These are phyloP conservation scores for Magnolia officinalis DNA, from an alignment of 164 flowering plant genomes.

Conservation along the genomic window DNA sequence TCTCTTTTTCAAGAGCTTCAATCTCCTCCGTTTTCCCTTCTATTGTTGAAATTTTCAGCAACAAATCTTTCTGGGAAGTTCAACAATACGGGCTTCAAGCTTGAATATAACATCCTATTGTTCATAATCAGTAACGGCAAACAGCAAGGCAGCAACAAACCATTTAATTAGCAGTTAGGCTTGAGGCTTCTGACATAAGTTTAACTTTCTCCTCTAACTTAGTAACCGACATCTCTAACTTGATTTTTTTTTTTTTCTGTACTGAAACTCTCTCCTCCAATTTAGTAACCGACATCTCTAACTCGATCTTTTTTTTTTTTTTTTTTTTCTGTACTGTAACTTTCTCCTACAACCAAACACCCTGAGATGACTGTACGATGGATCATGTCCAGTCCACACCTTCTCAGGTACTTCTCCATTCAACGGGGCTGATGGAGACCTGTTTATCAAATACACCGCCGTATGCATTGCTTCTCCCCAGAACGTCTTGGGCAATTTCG, in stretches of 20 bases:
- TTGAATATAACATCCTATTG: slow-evolving; percentile 2
- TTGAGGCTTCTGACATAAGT: slow-evolving; percentile 40
- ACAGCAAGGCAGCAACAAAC: slow-evolving; percentile 32
- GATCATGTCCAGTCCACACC: too few relatives aligned
- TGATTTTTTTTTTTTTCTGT: slow-evolving; percentile 46
- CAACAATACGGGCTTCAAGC: slow-evolving; percentile 17
- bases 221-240: slow-evolving; percentile 43
- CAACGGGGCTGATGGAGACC: too few relatives aligned
- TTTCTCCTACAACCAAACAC: too few relatives aligned
- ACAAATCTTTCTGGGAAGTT: slow-evolving; percentile 63
- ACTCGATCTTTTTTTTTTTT: too few relatives aligned
- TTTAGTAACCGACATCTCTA: too few relatives aligned
- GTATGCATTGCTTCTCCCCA: too few relatives aligned
- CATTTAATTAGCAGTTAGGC: slow-evolving; percentile 58
- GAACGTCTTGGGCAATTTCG: too few relatives aligned
- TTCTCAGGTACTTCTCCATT: too few relatives aligned
- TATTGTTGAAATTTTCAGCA: slow-evolving; percentile 48
- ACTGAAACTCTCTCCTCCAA: not conserved
- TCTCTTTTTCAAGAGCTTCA: slow-evolving; percentile 27
- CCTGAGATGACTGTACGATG: too few relatives aligned
- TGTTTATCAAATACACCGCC: too few relatives aligned
- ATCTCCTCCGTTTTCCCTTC: slow-evolving; percentile 49
- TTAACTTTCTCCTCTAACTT: slow-evolving; percentile 50
- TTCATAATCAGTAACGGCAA: not conserved
- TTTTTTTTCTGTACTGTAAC: too few relatives aligned